These are phyloP conservation scores for Colletotrichum lentis DNA, from an alignment of 2,329 filamentous ascomycete species.

Conservation along the genomic window DNA sequence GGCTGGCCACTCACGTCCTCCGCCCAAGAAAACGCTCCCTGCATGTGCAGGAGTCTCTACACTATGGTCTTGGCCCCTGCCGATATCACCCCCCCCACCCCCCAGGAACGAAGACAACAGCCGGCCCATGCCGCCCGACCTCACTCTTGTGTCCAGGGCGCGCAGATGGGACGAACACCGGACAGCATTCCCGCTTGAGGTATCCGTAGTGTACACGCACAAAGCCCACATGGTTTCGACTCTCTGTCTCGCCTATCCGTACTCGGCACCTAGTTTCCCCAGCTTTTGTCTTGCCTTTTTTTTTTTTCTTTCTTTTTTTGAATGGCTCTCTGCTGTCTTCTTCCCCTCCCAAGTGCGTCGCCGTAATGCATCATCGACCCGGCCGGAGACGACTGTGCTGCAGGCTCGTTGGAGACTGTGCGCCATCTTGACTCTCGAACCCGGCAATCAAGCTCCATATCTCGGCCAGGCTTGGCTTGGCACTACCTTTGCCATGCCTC, in stretches of 20 bases:
- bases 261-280: neutral
- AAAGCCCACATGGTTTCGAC: neutral
- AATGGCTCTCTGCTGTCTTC: neutral
- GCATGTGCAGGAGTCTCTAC: slow-evolving; percentile 19
- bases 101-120: slow-evolving; percentile 24
- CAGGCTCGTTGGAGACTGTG: neutral
- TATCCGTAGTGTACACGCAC: neutral
- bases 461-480: neutral
- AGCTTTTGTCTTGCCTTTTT: neutral
- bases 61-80: slow-evolving; percentile 28
- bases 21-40: slow-evolving; percentile 18
- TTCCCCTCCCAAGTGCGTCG: neutral
- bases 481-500: neutral
- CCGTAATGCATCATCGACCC: neutral
- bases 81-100: slow-evolving; percentile 21
- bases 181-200: too few relatives aligned
- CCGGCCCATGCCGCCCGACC: slow-evolving; percentile 28
- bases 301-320: too few relatives aligned
- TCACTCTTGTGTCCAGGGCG: slow-evolving; percentile 7
- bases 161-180: neutral
- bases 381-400: neutral
- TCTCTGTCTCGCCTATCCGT: neutral
- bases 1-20: slow-evolving; percentile 8
- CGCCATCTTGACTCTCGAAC: neutral
- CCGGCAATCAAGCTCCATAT: neutral